Evolutionary conservation across 352 stramenopile genomes (phyloP).

Genomic region (Phytophthora pini): DNA sequence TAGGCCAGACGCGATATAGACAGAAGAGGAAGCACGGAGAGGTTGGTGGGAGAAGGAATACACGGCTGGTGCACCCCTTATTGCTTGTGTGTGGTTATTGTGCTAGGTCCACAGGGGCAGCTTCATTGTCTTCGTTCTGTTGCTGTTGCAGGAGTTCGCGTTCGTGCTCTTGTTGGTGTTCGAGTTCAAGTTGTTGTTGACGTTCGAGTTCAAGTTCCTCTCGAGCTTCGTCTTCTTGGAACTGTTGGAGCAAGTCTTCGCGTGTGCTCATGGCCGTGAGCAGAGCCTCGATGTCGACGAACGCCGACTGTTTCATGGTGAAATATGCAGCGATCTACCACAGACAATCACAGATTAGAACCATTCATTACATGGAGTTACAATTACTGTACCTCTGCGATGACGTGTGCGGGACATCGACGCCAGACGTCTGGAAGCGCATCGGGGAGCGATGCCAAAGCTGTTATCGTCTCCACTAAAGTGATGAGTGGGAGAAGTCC

Average conservation of each 20-base stretch:
- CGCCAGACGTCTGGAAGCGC: conserved; percentile 54
- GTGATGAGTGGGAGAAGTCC: conserved; percentile 32
- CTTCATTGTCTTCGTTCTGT: conserved; percentile 1
- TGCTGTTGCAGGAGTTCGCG: conserved; percentile 8
- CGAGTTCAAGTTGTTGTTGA: conserved; percentile 13
- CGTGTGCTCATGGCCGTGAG: conserved; percentile 38
- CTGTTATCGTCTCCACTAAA: conserved; percentile 44
- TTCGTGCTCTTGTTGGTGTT: conserved; percentile 7
- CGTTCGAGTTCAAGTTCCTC: conserved; percentile 22
- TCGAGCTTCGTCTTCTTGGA: conserved; percentile 29
- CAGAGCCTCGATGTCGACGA: conserved; percentile 50
- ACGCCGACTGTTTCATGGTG: conserved; percentile 23
- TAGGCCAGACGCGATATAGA: conserved; percentile 49
- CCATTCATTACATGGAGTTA: not conserved
- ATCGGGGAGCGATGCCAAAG: conserved; percentile 40
- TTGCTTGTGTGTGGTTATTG: conserved; percentile 12
- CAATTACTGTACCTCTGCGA: conserved; percentile 49
- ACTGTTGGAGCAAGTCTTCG: conserved; percentile 32
- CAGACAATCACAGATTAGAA: too few species aligned
- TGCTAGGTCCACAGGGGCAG: not conserved
- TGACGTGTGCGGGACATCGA: conserved; percentile 40
- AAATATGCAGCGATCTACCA: conserved; percentile 49
- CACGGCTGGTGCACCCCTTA: conserved; percentile 12
- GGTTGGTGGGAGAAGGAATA: conserved; percentile 14
- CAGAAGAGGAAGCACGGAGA: not conserved